Percentiles rank a stretch among this genome's conserved stretches.
Conservation (phyloP, 805 yeast genomes). For the Saccharomycopsis fibuligera region DNA sequence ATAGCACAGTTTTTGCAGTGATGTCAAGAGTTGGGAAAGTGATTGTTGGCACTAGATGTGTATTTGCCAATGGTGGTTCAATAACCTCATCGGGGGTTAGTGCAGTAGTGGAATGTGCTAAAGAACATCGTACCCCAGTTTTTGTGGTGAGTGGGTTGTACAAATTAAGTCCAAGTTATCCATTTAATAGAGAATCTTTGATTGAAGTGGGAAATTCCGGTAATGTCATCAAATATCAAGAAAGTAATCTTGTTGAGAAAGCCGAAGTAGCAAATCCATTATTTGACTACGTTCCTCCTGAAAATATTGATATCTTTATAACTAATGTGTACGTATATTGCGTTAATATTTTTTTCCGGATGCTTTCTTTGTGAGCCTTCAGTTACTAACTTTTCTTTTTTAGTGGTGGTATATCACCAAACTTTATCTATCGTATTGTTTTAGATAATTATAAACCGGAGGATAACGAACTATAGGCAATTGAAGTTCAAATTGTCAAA, state of each 20-base stretch:
- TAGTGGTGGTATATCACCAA: conserved; percentile 88
- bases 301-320: conserved; percentile 85
- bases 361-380: conserved; percentile 45
- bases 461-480: conserved; percentile 36
- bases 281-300: conserved; percentile 89
- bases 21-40: conserved; percentile 98
- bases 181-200: conserved; percentile 75
- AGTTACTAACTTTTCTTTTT: conserved; percentile 1
- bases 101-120: conserved; percentile 91
- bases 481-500: background rate
- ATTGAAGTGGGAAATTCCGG: conserved; percentile 92
- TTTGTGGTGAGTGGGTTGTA: conserved; percentile 91
- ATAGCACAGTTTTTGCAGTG: conserved; percentile 85
- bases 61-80: conserved; percentile 95
- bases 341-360: conserved; percentile 90
- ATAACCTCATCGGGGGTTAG: conserved; percentile 87
- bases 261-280: conserved; percentile 83
- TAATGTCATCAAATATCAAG: conserved; percentile 74
- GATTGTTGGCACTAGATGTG: conserved; percentile 84
- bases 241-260: conserved; percentile 59
- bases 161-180: conserved; percentile 88
- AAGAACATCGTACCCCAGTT: conserved; percentile 92
- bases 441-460: conserved; percentile 87
- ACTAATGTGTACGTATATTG: conserved; percentile 97
- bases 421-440: conserved; percentile 90